A percentile compares a stretch with the other conserved stretches of the same genome.
Evolutionary conservation across 148 eudicot genomes (phyloP).

Genomic region (Vaccinium macrocarpon): DNA sequence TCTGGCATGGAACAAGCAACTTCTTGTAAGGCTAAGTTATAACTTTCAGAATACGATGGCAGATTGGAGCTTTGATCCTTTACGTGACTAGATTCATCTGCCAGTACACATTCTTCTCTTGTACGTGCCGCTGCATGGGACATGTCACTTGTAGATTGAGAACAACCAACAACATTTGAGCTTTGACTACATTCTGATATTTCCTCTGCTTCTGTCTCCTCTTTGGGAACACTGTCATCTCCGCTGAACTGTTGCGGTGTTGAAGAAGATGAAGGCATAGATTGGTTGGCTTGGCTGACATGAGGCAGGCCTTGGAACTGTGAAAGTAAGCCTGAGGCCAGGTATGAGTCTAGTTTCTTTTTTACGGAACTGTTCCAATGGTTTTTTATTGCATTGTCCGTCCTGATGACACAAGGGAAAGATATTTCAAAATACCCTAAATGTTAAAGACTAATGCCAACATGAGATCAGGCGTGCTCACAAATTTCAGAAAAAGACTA

Average conservation of each 20-base stretch:
- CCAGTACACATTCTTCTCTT: slow-evolving; percentile 40
- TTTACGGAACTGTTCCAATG: slow-evolving; percentile 99
- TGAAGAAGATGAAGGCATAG: slow-evolving; percentile 36
- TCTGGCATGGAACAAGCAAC: slow-evolving; percentile 46
- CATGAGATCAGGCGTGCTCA: not conserved
- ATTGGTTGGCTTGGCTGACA: slow-evolving; percentile 44
- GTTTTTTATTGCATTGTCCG: slow-evolving; percentile 96
- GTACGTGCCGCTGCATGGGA: slow-evolving; percentile 31
- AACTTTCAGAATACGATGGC: slow-evolving; percentile 40
- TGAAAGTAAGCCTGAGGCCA: slow-evolving; percentile 80
- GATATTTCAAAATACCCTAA: slow-evolving; percentile 19
- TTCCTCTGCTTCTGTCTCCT: slow-evolving; percentile 61
- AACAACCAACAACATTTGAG: slow-evolving; percentile 45
- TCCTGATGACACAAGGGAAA: slow-evolving; percentile 46
- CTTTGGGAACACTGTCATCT: slow-evolving; percentile 42
- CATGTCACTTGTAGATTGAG: slow-evolving; percentile 55
- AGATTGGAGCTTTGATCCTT: slow-evolving; percentile 41
- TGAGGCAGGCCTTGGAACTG: slow-evolving; percentile 66
- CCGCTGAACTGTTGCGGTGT: slow-evolving; percentile 36
- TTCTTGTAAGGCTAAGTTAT: slow-evolving; percentile 39
- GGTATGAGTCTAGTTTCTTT: slow-evolving; percentile 82
- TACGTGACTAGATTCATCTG: slow-evolving; percentile 44
- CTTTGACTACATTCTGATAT: slow-evolving; percentile 74
- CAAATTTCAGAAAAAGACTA: not conserved
- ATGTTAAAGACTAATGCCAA: not conserved